Evolutionary conservation across 2,329 filamentous ascomycete genomes (phyloP).

Genomic region (Cryphonectria parasitica): DNA sequence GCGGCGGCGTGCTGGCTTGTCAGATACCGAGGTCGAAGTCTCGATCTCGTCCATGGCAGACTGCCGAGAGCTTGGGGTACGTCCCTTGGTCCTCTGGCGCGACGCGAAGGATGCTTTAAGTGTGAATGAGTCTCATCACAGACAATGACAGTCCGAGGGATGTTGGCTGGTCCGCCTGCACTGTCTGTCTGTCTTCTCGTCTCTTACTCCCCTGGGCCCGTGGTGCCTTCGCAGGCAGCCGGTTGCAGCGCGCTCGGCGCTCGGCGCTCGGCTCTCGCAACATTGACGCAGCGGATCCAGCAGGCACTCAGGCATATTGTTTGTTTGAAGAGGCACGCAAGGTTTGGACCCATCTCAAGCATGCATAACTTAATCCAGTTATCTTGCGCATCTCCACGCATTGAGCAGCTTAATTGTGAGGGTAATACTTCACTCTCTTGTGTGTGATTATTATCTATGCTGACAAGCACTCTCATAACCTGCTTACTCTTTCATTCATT

Average conservation of each 20-base stretch:
- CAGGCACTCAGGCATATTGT: background rate
- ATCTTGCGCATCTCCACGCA: no score
- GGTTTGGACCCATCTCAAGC: no score
- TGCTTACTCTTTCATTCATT: background rate
- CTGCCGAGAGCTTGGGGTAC: background rate
- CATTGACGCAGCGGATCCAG: background rate
- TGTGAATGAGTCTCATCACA: background rate
- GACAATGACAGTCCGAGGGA: background rate
- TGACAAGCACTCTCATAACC: background rate
- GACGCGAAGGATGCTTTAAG: background rate
- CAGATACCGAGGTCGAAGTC: slow-evolving; percentile 14
- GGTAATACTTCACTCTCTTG: no score
- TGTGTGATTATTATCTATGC: background rate
- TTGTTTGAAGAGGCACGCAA: background rate
- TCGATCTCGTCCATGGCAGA: slow-evolving; percentile 1
- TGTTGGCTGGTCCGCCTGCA: background rate
- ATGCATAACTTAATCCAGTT: no score
- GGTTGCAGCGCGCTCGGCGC: slow-evolving; percentile 1
- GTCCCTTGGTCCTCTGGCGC: background rate
- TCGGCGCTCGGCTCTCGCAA: slow-evolving; percentile 12
- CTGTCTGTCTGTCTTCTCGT: background rate
- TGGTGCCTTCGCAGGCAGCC: background rate
- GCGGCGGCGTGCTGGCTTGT: slow-evolving; percentile 29
- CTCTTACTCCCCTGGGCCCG: background rate
- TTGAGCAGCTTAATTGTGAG: no score